Evolutionary conservation across 176 grass and related monocot genomes (phyloP), one percentile per base, ranked within the genome.

Genomic region (Thalia dealbata): DNA sequence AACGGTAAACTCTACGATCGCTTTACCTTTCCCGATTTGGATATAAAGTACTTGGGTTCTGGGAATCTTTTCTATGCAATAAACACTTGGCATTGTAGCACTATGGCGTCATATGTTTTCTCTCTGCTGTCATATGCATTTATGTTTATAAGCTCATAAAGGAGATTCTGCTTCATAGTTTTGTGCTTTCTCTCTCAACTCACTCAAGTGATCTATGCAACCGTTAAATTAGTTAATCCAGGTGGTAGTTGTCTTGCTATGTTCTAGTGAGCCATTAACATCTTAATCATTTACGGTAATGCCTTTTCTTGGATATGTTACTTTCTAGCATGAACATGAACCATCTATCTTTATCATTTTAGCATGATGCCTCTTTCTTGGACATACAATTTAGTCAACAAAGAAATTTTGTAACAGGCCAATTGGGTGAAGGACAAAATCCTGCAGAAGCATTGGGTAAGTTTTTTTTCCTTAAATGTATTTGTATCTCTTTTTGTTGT

Each of bases 381-480:
- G 51, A 83, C 41, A 16, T 30, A 72, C 73, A 18, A 29, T 73
- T 78, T 52, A 69, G 50, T 69, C 80, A 13, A 50, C 71, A 68
- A 43, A 82, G n/a, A 44, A 30, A 52, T 74, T 45, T 18, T 77
- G 54, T 74, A 45, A 52, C 75, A 88, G 89, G 80, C 66, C 74
- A 71, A 71, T 50, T 63, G 73, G 72, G 67, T 86, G 93, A 92
- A 82, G 83, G 81, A 71, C 81, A 84, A 67, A 88, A 63, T 70
- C 90, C 85, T 69, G 65, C 77, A 0, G 85, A 88, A 74, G 73
- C 75, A 75, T 80, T 88, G 67, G 86, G 93, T 97, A 81, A 71
- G 93, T 77, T 80, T 41, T 62, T 72, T 12, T 72, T 22, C 73
- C 70, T 82, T 44, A 51, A 51, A 11, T 85, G 12, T 51, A 61